Evolutionary conservation across 179 eudicot genomes (phyloP).

Genomic region (Silene coronaria): DNA sequence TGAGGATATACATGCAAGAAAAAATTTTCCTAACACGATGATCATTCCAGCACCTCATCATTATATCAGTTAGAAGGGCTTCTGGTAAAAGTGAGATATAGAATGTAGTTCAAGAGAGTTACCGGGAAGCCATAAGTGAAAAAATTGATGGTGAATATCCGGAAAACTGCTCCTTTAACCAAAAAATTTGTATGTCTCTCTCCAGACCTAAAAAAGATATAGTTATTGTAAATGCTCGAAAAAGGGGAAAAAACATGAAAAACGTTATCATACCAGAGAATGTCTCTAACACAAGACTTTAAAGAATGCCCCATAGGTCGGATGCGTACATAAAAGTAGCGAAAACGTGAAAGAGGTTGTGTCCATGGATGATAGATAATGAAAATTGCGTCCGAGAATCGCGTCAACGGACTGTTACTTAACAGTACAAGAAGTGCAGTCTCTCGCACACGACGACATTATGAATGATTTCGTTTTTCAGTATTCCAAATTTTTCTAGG

Average conservation of each 20-base stretch:
- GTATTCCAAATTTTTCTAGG: not conserved
- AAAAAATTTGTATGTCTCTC: slow-evolving; percentile 82
- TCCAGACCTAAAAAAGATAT: slow-evolving; percentile 63
- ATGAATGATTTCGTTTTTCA: not conserved
- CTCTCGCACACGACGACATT: too few relatives aligned
- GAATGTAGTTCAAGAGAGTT: slow-evolving; percentile 42
- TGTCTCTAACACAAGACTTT: not conserved
- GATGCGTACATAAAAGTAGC: too few relatives aligned
- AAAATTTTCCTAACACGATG: not conserved
- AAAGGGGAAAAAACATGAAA: not conserved
- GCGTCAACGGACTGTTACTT: too few relatives aligned
- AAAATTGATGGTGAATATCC: slow-evolving; percentile 88
- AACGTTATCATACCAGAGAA: not conserved
- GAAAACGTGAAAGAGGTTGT: too few relatives aligned
- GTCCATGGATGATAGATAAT: too few relatives aligned
- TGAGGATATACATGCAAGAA: not conserved
- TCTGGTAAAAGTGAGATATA: slow-evolving; percentile 11
- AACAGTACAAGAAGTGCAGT: too few relatives aligned
- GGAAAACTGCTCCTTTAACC: slow-evolving; percentile 71
- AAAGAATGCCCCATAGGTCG: not conserved
- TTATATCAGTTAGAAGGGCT: not conserved
- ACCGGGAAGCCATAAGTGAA: slow-evolving; percentile 99
- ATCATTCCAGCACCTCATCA: slow-evolving; percentile 7
- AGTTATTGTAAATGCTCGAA: slow-evolving; percentile 16
- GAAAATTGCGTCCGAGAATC: too few relatives aligned